Percentiles rank a stretch among this genome's conserved stretches.
These are phyloP conservation scores for Phytopythium sindhum DNA, from an alignment of 352 stramenopile species.

Conservation along the genomic window DNA sequence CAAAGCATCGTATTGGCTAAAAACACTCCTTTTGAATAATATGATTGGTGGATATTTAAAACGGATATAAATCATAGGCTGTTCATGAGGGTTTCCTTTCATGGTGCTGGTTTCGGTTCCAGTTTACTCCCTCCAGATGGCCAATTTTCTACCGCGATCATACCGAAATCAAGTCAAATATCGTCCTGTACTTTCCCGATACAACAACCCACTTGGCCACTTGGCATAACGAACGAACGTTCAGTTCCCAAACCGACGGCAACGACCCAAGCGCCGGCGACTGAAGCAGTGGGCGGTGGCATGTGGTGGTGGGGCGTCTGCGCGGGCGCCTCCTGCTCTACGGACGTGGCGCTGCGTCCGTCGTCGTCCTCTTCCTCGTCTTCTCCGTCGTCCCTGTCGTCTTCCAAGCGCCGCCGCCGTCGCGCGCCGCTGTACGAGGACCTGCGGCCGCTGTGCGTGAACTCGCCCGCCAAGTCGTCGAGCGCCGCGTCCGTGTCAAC, in stretches of 20 bases:
- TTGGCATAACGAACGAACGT: background rate
- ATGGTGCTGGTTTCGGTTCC: too few species aligned
- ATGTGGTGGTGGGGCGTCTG: slow-evolving; percentile 73
- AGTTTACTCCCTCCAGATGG: too few species aligned
- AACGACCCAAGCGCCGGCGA: background rate
- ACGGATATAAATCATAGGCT: slow-evolving; percentile 4
- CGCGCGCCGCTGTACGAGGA: slow-evolving; percentile 44
- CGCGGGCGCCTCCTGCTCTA: slow-evolving; percentile 46
- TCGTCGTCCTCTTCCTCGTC: background rate
- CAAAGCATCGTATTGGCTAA: too few species aligned
- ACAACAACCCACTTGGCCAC: background rate
- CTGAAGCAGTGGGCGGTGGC: too few species aligned
- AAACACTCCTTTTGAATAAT: too few species aligned
- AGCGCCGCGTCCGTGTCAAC: background rate
- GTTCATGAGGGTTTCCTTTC: background rate
- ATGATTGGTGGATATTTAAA: too few species aligned
- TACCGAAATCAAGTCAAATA: too few species aligned
- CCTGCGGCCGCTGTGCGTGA: slow-evolving; percentile 35
- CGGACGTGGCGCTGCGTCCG: slow-evolving; percentile 29
- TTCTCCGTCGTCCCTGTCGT: background rate
- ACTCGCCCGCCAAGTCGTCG: slow-evolving; percentile 11
- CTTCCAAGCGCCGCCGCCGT: background rate
- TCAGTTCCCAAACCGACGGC: background rate
- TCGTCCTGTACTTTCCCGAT: background rate
- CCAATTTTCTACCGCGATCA: too few species aligned